Base-by-base conservation (phyloP, 169 alveolate species). In the Neospora caninum region DNA sequence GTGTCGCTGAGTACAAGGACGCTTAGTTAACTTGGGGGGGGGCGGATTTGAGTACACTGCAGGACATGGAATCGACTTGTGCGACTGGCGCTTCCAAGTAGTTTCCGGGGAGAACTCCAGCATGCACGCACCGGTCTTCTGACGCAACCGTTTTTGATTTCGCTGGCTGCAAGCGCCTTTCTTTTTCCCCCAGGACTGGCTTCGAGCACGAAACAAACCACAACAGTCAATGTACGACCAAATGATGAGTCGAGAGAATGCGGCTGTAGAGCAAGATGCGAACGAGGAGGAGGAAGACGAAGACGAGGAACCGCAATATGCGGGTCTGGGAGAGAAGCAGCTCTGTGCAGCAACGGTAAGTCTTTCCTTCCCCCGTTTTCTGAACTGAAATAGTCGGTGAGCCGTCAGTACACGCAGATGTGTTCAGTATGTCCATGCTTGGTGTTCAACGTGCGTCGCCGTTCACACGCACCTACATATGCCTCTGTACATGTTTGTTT, bases 161-260 rank as follows among this genome's bases (percentile, higher is more conserved):
- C 58, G 22, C 4, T 49, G 58, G 22, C 58, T 49, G 58, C 13
- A 13, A 13, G 58, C 13, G 58, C 58, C 58, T 49, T 49, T 49
- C 31, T 7, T 64, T 16, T 78, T n/a, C 29, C n/a, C 64, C 53
- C 84, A 88, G 93, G 93, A 88, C 31, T 88, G 93, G 93, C 84
- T 88, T 6, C 49, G 93, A 6, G 67, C 7, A 41, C 70, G 93
- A 27, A 88, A 67, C 86, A 54, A n/a, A 25, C 87, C 93, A 39
- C 93, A 45, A 27, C 45, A 64, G 86, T 88, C 93, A 0, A 88
- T 88, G 93, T 88, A 88, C 86, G 93, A 88, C 42, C 93, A 88
- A 36, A 88, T 88, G 93, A 67, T 88, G 93, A 88, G 39, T 34
- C 53, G 93, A 42, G 80, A 86, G 67, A 67, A 88, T n/a, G 73